A percentile compares a stretch with the other conserved stretches of the same genome.
Evolutionary conservation across 805 yeast genomes (phyloP).

Genomic region (Ogataea corticis): DNA sequence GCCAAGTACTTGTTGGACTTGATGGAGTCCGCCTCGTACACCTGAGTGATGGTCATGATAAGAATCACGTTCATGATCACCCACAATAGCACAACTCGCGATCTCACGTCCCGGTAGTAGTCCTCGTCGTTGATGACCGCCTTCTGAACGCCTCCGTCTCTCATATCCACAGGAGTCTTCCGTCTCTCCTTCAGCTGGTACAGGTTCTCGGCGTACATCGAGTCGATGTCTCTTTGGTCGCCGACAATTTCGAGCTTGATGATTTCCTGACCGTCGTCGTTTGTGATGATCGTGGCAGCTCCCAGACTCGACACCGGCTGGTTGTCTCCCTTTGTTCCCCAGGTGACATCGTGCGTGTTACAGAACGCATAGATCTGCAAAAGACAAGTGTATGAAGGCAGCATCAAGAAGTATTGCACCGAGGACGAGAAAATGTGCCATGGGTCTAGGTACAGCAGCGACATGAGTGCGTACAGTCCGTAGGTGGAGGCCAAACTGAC

Average conservation of each 20-base stretch:
- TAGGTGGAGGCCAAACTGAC: constrained; percentile 87
- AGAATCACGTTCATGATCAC: constrained; percentile 77
- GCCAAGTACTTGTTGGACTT: constrained; percentile 73
- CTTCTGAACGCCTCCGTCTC: constrained; percentile 40
- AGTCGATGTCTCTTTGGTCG: constrained; percentile 75
- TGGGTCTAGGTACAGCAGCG: constrained; percentile 86
- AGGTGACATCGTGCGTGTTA: constrained; percentile 96
- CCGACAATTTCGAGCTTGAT: constrained; percentile 76
- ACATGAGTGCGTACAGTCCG: constrained; percentile 82
- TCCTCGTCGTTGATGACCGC: constrained; percentile 60
- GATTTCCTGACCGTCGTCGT: constrained; percentile 80
- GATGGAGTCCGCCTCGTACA: constrained; percentile 67
- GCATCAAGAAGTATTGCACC: constrained; percentile 80
- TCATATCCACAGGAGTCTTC: constrained; percentile 53
- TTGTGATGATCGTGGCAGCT: constrained; percentile 77
- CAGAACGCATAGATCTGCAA: constrained; percentile 95
- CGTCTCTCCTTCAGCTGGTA: constrained; percentile 72
- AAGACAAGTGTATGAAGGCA: constrained; percentile 91
- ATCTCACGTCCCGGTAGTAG: constrained; percentile 91
- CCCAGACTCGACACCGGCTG: constrained; percentile 69
- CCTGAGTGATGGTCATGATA: constrained; percentile 85
- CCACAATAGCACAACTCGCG: constrained; percentile 96
- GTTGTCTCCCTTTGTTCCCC: constrained; percentile 98
- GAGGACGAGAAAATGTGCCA: constrained; percentile 94
- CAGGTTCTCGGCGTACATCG: constrained; percentile 74